These are phyloP conservation scores for Colletotrichum sp. DNA, from an alignment of 2,329 filamentous ascomycete species.

Conservation along the genomic window DNA sequence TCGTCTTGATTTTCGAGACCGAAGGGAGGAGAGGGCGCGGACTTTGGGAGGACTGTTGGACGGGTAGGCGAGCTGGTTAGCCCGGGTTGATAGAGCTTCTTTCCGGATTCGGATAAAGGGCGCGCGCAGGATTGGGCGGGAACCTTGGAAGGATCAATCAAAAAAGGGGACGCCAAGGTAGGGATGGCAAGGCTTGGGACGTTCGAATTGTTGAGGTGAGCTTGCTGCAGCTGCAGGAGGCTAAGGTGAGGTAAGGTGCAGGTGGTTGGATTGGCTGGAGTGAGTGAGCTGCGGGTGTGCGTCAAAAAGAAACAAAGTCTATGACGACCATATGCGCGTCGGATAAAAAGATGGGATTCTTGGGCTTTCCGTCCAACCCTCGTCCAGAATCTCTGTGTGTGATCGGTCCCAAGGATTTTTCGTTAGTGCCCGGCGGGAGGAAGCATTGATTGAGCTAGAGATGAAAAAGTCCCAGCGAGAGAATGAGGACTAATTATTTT, in stretches of 20 bases:
- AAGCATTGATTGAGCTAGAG: background rate
- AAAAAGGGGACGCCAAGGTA: background rate
- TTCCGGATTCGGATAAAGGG: conserved; percentile 7
- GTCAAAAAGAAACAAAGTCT: background rate
- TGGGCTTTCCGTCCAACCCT: background rate
- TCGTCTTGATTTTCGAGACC: background rate
- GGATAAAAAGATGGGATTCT: conserved; percentile 4
- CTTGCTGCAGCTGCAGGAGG: background rate
- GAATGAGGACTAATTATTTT: background rate
- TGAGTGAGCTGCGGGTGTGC: background rate
- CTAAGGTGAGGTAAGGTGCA: background rate
- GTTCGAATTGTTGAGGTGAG: background rate
- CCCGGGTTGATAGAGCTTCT: conserved; percentile 5
- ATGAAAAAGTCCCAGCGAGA: background rate
- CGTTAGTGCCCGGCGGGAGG: background rate
- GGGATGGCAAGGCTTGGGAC: background rate
- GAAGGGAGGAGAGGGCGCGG: background rate
- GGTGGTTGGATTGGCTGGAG: background rate
- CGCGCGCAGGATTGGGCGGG: background rate
- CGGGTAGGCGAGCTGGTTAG: background rate
- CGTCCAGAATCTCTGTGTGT: background rate
- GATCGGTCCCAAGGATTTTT: background rate
- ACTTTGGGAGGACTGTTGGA: background rate
- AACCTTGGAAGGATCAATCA: background rate
- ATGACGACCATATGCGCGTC: conserved; percentile 19